These are phyloP conservation scores for Phylloporus sp. DNA, from an alignment of 768 basidiomycete genomes.

Conservation along the genomic window DNA sequence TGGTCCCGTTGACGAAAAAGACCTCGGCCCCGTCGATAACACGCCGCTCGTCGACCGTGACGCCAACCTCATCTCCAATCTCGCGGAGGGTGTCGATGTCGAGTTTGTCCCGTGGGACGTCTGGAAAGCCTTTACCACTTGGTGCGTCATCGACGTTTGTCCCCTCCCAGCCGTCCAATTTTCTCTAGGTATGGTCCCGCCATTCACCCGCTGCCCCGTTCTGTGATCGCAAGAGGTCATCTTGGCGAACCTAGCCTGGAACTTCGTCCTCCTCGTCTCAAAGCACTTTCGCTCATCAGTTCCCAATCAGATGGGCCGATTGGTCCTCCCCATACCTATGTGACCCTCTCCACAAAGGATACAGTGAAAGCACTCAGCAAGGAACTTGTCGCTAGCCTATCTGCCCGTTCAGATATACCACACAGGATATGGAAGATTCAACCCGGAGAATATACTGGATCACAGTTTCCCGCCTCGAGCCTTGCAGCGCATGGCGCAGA, in stretches of 20 bases:
- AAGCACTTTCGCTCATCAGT: conserved; percentile 45
- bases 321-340: conserved; percentile 30
- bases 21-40: conserved; percentile 77
- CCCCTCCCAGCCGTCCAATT: background rate
- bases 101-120: conserved; percentile 71
- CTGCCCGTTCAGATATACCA: conserved; percentile 30
- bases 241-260: conserved; percentile 56
- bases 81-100: conserved; percentile 64
- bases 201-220: conserved; percentile 54
- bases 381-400: conserved; percentile 39
- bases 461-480: conserved; percentile 25
- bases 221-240: conserved; percentile 60
- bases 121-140: conserved; percentile 64
- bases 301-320: conserved; percentile 26
- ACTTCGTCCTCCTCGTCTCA: conserved; percentile 64
- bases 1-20: conserved; percentile 54
- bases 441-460: conserved; percentile 31
- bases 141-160: conserved; percentile 36
- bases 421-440: conserved; percentile 67
- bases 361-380: conserved; percentile 42
- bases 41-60: conserved; percentile 53
- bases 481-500: conserved; percentile 33
- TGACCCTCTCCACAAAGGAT: conserved; percentile 51
- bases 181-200: conserved; percentile 71
- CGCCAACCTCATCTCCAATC: conserved; percentile 40